Percentiles rank a stretch among this genome's conserved stretches.
Evolutionary conservation across 192 early-diverging fungal species (phyloP).

Genomic region (Podila epigama): DNA sequence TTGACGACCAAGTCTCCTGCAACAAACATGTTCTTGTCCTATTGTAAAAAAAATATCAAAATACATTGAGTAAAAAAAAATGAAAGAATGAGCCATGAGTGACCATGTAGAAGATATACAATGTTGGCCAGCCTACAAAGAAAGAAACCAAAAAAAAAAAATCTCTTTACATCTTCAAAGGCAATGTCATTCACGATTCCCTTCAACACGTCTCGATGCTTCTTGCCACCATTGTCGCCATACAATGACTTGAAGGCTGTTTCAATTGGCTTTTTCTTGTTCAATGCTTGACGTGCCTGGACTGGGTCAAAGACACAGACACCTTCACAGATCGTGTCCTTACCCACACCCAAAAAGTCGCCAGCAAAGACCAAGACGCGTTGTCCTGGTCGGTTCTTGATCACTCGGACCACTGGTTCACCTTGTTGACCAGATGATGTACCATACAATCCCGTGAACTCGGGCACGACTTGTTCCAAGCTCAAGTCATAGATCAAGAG

Average conservation of each 20-base stretch:
- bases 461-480: conserved; percentile 5
- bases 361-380: conserved; percentile 22
- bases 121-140: no score
- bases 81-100: not conserved
- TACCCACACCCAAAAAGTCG: conserved; percentile 30
- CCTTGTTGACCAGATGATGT: not conserved
- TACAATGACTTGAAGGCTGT: conserved; percentile 28
- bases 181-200: conserved; percentile 46
- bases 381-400: conserved; percentile 18
- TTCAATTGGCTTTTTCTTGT: conserved; percentile 15
- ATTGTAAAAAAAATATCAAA: not conserved
- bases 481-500: conserved; percentile 18
- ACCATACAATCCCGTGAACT: conserved; percentile 9
- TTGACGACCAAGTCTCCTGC: conserved; percentile 52
- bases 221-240: conserved; percentile 13
- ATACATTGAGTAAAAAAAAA: conserved; percentile 4
- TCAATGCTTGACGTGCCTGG: conserved; percentile 13
- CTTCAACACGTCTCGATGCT: conserved; percentile 16
- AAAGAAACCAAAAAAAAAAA: not conserved
- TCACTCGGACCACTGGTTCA: conserved; percentile 24
- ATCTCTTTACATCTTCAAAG: conserved; percentile 41
- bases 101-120: not conserved
- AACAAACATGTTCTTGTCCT: conserved; percentile 46
- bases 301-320: conserved; percentile 26
- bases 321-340: conserved; percentile 10